Evolutionary conservation across 2,329 filamentous ascomycete species (phyloP), one percentile per base, ranked within the genome.

Genomic region (Passalora sequoiae): DNA sequence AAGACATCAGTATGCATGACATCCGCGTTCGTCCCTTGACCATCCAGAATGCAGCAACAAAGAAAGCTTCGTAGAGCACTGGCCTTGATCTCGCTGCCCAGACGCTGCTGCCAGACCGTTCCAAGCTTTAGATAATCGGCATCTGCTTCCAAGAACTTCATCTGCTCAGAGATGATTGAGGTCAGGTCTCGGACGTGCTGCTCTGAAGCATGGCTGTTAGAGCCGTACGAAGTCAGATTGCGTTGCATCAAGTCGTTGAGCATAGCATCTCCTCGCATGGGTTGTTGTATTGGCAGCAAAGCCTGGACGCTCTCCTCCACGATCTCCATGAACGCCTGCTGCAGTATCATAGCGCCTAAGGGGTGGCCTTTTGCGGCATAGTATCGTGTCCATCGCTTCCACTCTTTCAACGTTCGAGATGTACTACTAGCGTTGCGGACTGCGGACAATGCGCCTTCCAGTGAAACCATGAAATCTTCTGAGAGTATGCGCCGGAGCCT

Each of bases 371-470:
- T 76, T 12, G 81, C 77, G 20, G 86, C 81, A 67, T 97, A 98
- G 49, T 89, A 85, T 32, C 84, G 85, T 44, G 87, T 70, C 65
- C 87, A 88, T 51, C 83, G 81, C 67, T 86, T 94, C 92, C 92
- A 98, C 53, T 95, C 86, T 58, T 81, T 84, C 15, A 86, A 71
- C 20, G 77, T 69, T 36, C 76, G 74, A 50, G 86, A 81, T 17
- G 80, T 70, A 20, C 76, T 76, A 53, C 80, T 81, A 2, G 83
- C 77, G 65, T 94, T 94, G 43, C 91, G 84, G 51, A 97, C 85
- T 6, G 86, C 89, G 6, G 91, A 96, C 45, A 95, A 83, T 6
- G 89, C 86, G 0, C 87, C 88, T 67, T 97, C 92, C 27, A 97
- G 78, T 2, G 86, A 82, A 9, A 94, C 79, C 53, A 96, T 75